phyloP scores from a whole-genome alignment of 148 eudicot genomes.

The Amaranthus hypochondriacus region DNA sequence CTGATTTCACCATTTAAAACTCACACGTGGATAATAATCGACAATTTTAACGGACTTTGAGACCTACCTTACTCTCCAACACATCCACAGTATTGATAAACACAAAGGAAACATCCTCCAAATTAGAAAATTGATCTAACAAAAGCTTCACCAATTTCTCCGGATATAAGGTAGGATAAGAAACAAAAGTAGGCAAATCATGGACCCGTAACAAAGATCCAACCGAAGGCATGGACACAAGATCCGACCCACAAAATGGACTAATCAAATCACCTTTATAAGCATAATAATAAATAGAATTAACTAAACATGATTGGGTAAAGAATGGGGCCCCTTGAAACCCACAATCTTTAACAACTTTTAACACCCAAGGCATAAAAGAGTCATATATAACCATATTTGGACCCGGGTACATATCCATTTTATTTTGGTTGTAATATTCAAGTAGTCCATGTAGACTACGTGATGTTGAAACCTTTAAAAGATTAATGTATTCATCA shows the following conservation, averaged over 20 bases:
- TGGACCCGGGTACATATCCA: conserved; percentile 5
- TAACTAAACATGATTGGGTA: conserved; percentile 45
- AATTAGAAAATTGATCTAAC: conserved; percentile 21
- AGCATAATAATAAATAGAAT: conserved; percentile 36
- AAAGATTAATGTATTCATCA: not conserved
- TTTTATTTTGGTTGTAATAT: conserved; percentile 8
- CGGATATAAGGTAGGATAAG: conserved; percentile 13
- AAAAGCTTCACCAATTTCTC: conserved; percentile 3
- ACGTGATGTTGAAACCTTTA: not conserved
- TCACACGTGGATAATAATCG: no score
- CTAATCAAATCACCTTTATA: conserved; percentile 21
- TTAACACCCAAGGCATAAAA: conserved; percentile 44
- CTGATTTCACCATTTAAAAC: no score
- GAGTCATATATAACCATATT: conserved; percentile 48
- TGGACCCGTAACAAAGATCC: conserved; percentile 14
- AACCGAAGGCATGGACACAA: conserved; percentile 24
- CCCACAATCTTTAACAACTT: conserved; percentile 29
- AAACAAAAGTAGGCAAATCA: conserved; percentile 32
- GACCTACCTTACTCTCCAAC: conserved; percentile 27
- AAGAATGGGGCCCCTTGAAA: conserved; percentile 40
- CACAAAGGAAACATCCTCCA: conserved; percentile 18
- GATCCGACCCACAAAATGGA: conserved; percentile 5
- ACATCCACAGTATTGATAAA: conserved; percentile 28
- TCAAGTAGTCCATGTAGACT: conserved; percentile 13
- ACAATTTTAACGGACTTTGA: no score